Percentiles rank a stretch among this genome's conserved stretches.
These are phyloP conservation scores for Williopsis jadinii DNA, from an alignment of 1,139 yeast genomes.

Conservation along the genomic window DNA sequence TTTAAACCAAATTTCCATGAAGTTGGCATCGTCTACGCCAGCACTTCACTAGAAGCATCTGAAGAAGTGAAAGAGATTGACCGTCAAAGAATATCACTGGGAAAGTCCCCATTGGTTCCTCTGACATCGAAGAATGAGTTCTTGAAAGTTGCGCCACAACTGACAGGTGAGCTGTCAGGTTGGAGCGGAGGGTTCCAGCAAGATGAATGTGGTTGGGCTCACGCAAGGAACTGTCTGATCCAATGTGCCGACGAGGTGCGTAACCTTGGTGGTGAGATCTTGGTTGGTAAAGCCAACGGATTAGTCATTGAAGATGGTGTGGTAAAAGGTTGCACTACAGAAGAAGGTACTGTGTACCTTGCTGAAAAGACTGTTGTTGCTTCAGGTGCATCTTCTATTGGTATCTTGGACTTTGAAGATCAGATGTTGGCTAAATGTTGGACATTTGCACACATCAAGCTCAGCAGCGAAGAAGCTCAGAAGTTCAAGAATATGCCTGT, in stretches of 20 bases:
- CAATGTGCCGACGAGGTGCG: constrained; percentile 24
- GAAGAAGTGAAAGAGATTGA: too few species aligned
- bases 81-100: too few species aligned
- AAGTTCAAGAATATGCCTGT: constrained; percentile 32
- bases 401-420: constrained; percentile 28
- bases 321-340: constrained; percentile 5
- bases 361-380: constrained; percentile 23
- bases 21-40: too few species aligned
- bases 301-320: constrained; percentile 3
- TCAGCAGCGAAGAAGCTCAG: constrained; percentile 29
- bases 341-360: too few species aligned
- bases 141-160: too few species aligned
- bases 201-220: constrained; percentile 30
- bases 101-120: too few species aligned
- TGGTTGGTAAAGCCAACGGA: constrained; percentile 24
- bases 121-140: too few species aligned
- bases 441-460: constrained; percentile 34
- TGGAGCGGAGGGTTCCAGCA: constrained; percentile 13
- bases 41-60: too few species aligned
- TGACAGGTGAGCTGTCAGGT: constrained; percentile 22
- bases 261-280: constrained; percentile 28
- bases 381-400: constrained; percentile 32
- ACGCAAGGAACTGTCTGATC: constrained; percentile 25
- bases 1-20: too few species aligned
- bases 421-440: constrained; percentile 33